These are phyloP conservation scores for Plasmopara muralis DNA, from an alignment of 352 stramenopile species.

Conservation along the genomic window DNA sequence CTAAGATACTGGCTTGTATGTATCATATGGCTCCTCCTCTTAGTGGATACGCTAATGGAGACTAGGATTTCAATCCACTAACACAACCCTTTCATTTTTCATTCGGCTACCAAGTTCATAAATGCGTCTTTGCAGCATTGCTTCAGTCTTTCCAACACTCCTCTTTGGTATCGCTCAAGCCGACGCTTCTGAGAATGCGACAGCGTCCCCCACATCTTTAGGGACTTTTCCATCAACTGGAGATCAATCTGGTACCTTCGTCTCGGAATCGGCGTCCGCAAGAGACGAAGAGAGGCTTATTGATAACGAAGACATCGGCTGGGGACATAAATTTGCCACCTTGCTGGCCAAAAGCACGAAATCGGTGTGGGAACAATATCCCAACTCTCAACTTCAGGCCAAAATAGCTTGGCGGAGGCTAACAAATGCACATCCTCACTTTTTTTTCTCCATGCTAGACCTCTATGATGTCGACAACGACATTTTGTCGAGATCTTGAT, in stretches of 20 bases:
- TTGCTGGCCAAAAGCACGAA: neutral
- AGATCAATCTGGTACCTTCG: neutral
- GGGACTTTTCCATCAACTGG: neutral
- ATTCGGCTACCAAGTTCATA: no score
- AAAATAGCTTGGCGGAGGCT: no score
- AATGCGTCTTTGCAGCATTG: no score
- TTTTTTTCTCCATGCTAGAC: no score
- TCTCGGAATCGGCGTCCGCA: neutral
- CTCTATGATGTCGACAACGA: no score
- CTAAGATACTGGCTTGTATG: no score
- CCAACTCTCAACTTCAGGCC: neutral
- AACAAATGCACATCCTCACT: no score
- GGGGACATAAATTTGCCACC: neutral
- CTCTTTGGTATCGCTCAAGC: neutral
- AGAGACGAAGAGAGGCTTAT: neutral
- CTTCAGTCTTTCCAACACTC: neutral
- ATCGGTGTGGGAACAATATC: neutral
- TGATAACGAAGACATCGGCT: neutral
- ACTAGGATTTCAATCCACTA: no score
- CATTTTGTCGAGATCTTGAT: no score
- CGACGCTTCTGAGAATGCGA: neutral
- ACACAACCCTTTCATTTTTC: no score
- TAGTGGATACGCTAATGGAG: no score
- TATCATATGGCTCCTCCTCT: no score
- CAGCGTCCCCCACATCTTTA: neutral